Base-by-base conservation (phyloP, 768 basidiomycete species). In the Mycena chlorophos region DNA sequence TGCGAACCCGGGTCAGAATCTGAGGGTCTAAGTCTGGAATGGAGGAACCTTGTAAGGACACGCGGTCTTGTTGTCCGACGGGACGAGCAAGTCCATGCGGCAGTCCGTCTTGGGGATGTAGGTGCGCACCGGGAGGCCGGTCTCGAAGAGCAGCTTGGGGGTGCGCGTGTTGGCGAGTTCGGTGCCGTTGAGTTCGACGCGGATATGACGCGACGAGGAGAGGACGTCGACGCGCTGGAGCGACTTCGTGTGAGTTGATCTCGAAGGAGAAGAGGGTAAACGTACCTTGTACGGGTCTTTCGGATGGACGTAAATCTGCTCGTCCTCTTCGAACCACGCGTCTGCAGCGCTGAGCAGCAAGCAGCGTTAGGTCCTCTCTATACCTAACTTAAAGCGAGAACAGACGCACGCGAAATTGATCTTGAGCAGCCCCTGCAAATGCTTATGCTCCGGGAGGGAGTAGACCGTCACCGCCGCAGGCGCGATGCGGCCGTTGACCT, bases 261-360 rank as follows among this genome's bases (percentile, higher is more conserved):
- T 38, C 17, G 5, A 23, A 28, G 20, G 22, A 43, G n/a, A 17
- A n/a, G n/a, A n/a, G n/a, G n/a, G n/a, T 20, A 40, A 16, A 55
- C 65, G 39, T 3, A 85, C 86, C 75, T 88, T 87, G 69, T 85
- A 88, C 1, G 85, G 85, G 65, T 88, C 85, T 61, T 82, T 86
- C 6, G 84, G 81, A 56, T 88, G 86, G 2, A 76, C 71, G 54
- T 75, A 82, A 28, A 87, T 76, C 52, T 80, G 67, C 46, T 88
- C 84, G 47, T 86, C 85, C 63, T 87, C 85, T 70, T 87, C 85
- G 49, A 86, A 84, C 86, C 86, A 87, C 3, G 77, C 76, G 57
- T 85, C 85, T 63, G 78, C 76, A 17, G 75, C 76, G 14, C 68
- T 55, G 27, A 25, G n/a, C n/a, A n/a, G n/a, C n/a, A n/a, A n/a